Evolutionary conservation across 306 rosid genomes (phyloP), one percentile per base, ranked within the genome.

Genomic region (Abrus pulchellus): DNA sequence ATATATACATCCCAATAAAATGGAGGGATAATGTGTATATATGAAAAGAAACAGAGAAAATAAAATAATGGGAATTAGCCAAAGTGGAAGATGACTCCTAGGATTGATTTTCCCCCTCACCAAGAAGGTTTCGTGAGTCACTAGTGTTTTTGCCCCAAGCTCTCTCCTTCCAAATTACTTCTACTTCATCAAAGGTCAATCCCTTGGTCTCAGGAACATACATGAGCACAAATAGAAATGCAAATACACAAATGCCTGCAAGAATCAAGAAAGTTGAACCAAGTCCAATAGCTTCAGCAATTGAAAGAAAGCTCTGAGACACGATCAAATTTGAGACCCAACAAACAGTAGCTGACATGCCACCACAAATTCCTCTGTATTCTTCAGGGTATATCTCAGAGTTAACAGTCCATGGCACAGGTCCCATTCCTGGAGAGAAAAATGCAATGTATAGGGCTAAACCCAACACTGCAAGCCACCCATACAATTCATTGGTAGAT

Each of bases 341-440:
- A 48, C 93, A 91, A 68, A 93, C 93, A 3, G 98, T 93, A 28
- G 98, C 98, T 0, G 98, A 80, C 97, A 90, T 90, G 6, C 98
- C 98, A 20, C 98, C 97, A 49, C 98, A 93, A 2, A 90, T 50
- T 11, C 98, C 98, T 6, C 98, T 86, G 29, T 90, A 93, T 20
- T 91, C 89, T 55, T 90, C 93, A 1, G 98, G 98, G 59, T 93
- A 93, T 75, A 93, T 87, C 90, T 93, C 98, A 0, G 98, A 91
- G 89, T 93, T 93, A 30, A 93, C 90, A 0, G 98, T 89, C 98
- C 98, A 93, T 0, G 98, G 98, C 32, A 93, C 98, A 0, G 98
- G 94, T 2, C 98, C 98, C 98, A 91, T 93, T 44, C 98, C 98
- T 0, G 98, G 98, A 0, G 98, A 60, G 76, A 93, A 93, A 84